Conservation (phyloP, 1,284 basidiomycete genomes). For the Sanghuangporus baumii region DNA sequence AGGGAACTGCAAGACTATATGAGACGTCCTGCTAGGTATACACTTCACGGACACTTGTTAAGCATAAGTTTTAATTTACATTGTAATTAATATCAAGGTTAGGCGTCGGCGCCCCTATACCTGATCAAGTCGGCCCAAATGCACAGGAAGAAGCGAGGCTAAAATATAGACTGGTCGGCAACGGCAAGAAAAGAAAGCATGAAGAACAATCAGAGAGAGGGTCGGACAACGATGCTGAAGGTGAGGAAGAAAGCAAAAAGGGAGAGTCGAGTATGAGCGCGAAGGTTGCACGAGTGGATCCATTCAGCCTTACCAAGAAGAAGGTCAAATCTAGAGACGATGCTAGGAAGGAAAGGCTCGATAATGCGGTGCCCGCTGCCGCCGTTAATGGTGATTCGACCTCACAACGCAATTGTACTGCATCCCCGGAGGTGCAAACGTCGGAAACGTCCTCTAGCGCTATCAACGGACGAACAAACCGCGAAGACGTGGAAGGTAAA, state of each 20-base stretch:
- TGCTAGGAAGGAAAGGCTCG: neutral
- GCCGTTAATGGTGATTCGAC: neutral
- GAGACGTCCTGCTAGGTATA: constrained; percentile 62
- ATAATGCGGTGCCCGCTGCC: neutral
- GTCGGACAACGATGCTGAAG: constrained; percentile 34
- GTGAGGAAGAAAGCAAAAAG: constrained; percentile 18
- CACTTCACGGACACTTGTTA: constrained; percentile 7
- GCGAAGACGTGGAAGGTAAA: neutral
- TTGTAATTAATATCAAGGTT: constrained; percentile 37
- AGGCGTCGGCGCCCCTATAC: constrained; percentile 61
- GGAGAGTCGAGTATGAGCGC: constrained; percentile 12
- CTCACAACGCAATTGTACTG: neutral
- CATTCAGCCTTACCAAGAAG: constrained; percentile 12
- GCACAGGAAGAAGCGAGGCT: constrained; percentile 45
- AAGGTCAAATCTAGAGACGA: constrained; percentile 6
- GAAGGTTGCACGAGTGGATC: constrained; percentile 12
- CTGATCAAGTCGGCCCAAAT: constrained; percentile 34
- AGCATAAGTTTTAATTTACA: neutral
- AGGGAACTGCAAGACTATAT: constrained; percentile 59
- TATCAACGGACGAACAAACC: neutral
- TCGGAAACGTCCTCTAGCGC: neutral
- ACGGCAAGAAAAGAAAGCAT: constrained; percentile 39
- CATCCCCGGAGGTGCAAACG: neutral
- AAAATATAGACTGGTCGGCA: constrained; percentile 48
- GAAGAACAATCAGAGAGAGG: constrained; percentile 15